Percentiles rank a stretch among this genome's conserved stretches.
Evolutionary conservation across 768 basidiomycete species (phyloP).

Genomic region (Tylopilus plumbeoviolaceoides): DNA sequence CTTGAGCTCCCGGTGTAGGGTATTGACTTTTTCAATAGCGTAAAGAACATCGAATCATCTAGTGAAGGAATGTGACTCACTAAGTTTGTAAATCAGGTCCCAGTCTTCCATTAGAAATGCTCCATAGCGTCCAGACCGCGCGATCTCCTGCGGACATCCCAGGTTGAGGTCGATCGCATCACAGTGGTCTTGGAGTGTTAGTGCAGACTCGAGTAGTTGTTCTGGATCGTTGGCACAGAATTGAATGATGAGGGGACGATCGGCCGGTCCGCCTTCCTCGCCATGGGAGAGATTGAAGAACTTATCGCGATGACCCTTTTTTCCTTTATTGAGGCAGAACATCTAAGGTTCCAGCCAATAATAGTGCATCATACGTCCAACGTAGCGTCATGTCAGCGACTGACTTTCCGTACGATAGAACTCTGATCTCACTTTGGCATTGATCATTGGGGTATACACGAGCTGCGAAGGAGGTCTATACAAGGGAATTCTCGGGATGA

Average conservation of each 20-base stretch:
- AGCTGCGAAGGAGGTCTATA: constrained; percentile 43
- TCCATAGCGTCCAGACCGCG: constrained; percentile 81
- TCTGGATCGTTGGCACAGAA: constrained; percentile 92
- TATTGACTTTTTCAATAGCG: constrained; percentile 58
- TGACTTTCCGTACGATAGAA: neutral
- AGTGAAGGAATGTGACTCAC: constrained; percentile 37
- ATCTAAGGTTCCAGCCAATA: constrained; percentile 39
- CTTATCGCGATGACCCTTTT: constrained; percentile 50
- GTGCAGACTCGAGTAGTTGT: constrained; percentile 72
- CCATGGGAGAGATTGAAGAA: constrained; percentile 65
- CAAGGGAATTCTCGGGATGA: too few relatives aligned
- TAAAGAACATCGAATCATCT: neutral
- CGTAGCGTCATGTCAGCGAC: neutral
- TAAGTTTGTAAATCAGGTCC: constrained; percentile 79
- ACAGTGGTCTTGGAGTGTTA: constrained; percentile 69
- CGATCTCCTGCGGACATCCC: constrained; percentile 95
- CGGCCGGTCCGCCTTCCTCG: constrained; percentile 76
- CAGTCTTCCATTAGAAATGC: constrained; percentile 93
- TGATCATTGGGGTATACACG: constrained; percentile 98
- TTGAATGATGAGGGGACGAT: constrained; percentile 87
- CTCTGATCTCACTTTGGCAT: constrained; percentile 61
- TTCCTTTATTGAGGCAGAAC: constrained; percentile 41
- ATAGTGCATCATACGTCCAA: neutral
- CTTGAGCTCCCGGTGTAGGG: constrained; percentile 73
- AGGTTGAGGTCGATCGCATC: constrained; percentile 95